Evolutionary conservation across 257 asterid species (phyloP).

Genomic region (Nicotiana undulata): DNA sequence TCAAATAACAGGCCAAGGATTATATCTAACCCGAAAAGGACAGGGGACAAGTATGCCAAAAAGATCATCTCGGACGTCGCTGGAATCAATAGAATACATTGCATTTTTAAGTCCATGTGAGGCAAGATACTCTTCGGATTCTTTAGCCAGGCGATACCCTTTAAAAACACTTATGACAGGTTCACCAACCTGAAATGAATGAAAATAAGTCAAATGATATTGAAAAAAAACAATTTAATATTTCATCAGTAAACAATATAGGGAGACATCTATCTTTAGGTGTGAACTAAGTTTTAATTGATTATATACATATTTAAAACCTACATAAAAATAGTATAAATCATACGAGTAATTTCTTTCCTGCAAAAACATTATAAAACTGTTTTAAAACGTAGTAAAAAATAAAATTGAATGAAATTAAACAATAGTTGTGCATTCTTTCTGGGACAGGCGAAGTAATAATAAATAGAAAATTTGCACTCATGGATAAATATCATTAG

Average conservation of each 20-base stretch:
- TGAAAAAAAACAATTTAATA: not conserved
- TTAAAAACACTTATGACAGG: conserved; percentile 56
- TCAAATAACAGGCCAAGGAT: not conserved
- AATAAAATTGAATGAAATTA: not conserved
- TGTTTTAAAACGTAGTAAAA: not conserved
- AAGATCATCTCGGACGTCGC: conserved; percentile 55
- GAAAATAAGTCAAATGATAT: not conserved
- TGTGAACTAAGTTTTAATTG: not conserved
- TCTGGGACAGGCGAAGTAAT: not conserved
- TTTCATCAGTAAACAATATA: not conserved
- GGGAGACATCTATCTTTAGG: not conserved
- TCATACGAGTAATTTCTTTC: not conserved
- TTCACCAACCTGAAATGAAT: conserved; percentile 43
- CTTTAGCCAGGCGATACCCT: conserved; percentile 65
- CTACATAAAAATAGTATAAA: not conserved
- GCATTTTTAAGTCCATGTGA: conserved; percentile 74
- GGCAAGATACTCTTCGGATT: conserved; percentile 69
- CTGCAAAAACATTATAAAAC: not conserved
- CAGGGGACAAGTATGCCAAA: conserved; percentile 70
- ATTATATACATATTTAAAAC: not conserved
- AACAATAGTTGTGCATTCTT: not conserved
- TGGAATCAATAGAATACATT: conserved; percentile 47
- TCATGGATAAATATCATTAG: not conserved
- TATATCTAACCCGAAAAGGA: conserved; percentile 64
- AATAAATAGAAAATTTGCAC: not conserved